Evolutionary conservation across 2,329 filamentous ascomycete genomes (phyloP).

Genomic region (Colletotrichum noveboracense): DNA sequence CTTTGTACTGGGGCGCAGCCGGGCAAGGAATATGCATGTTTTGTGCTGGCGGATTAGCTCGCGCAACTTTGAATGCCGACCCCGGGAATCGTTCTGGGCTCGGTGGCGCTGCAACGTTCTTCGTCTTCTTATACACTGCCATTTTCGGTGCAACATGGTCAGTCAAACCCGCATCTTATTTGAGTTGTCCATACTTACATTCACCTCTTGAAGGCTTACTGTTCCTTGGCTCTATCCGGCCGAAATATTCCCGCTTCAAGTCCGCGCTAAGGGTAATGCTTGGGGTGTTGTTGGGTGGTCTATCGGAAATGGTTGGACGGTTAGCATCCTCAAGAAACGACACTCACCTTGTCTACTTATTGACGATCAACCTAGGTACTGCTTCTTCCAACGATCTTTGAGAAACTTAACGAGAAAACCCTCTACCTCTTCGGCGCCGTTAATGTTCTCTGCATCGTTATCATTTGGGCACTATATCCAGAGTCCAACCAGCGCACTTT

Average conservation of each 20-base stretch:
- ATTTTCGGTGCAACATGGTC: slow-evolving; percentile 49
- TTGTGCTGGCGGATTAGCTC: slow-evolving; percentile 66
- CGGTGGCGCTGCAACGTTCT: slow-evolving; percentile 69
- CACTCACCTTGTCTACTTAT: slow-evolving; percentile 25
- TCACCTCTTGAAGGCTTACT: slow-evolving; percentile 33
- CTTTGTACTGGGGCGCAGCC: slow-evolving; percentile 70
- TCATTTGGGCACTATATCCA: slow-evolving; percentile 77
- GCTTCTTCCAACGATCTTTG: slow-evolving; percentile 66
- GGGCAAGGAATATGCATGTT: slow-evolving; percentile 73
- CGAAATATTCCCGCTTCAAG: slow-evolving; percentile 75
- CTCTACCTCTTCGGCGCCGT: slow-evolving; percentile 75
- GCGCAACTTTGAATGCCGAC: slow-evolving; percentile 50
- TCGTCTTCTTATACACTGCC: slow-evolving; percentile 65
- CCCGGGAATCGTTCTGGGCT: slow-evolving; percentile 50
- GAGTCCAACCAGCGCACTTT: slow-evolving; percentile 77
- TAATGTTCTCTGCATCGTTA: slow-evolving; percentile 69
- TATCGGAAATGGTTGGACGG: slow-evolving; percentile 72
- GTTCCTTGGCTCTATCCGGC: slow-evolving; percentile 70
- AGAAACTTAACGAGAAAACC: slow-evolving; percentile 70
- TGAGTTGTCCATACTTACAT: not conserved
- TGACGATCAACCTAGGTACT: slow-evolving; percentile 34
- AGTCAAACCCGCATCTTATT: not conserved
- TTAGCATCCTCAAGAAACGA: slow-evolving; percentile 21
- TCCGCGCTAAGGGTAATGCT: slow-evolving; percentile 76
- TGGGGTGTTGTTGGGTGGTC: slow-evolving; percentile 80